Evolutionary conservation across 106 monocot genomes (phyloP).

Genomic region (Narthecium ossifragum): DNA sequence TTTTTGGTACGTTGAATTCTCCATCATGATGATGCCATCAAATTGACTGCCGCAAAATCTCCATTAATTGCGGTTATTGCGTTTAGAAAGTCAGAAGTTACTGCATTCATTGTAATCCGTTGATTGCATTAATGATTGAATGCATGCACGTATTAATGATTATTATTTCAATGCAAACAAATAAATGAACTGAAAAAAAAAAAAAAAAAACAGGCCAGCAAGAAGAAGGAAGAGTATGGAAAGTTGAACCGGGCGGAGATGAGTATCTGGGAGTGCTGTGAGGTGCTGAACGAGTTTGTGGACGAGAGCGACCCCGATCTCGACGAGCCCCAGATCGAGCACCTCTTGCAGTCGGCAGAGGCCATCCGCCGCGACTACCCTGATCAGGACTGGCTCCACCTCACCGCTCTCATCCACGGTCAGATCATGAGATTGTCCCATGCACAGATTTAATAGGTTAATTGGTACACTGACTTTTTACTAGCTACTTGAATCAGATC

Average conservation of each 20-base stretch:
- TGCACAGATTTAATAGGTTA: background rate
- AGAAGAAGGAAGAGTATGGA: slow-evolving; percentile 31
- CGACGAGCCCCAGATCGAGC: slow-evolving; percentile 48
- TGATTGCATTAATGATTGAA: too few species aligned
- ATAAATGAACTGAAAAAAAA: too few species aligned
- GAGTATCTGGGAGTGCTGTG: slow-evolving; percentile 48
- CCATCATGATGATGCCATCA: too few species aligned
- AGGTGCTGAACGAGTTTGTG: slow-evolving; percentile 39
- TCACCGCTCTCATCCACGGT: slow-evolving; percentile 47
- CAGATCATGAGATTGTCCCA: background rate
- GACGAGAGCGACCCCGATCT: slow-evolving; percentile 46
- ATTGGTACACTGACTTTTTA: background rate
- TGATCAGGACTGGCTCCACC: slow-evolving; percentile 32
- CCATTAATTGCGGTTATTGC: too few species aligned
- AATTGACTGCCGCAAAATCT: too few species aligned
- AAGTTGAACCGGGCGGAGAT: slow-evolving; percentile 31
- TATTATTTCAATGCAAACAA: too few species aligned
- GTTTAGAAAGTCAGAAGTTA: too few species aligned
- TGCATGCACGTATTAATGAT: too few species aligned
- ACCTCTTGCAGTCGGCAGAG: slow-evolving; percentile 46
- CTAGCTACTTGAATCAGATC: slow-evolving; percentile 13
- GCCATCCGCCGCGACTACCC: slow-evolving; percentile 38
- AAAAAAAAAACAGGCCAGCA: slow-evolving; percentile 21
- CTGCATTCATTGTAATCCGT: too few species aligned
- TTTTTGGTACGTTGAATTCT: too few species aligned